Percentiles rank a stretch among this genome's conserved stretches.
phyloP scores from a whole-genome alignment of 768 basidiomycete genomes.

The Coprinopsis strossmayeri region DNA sequence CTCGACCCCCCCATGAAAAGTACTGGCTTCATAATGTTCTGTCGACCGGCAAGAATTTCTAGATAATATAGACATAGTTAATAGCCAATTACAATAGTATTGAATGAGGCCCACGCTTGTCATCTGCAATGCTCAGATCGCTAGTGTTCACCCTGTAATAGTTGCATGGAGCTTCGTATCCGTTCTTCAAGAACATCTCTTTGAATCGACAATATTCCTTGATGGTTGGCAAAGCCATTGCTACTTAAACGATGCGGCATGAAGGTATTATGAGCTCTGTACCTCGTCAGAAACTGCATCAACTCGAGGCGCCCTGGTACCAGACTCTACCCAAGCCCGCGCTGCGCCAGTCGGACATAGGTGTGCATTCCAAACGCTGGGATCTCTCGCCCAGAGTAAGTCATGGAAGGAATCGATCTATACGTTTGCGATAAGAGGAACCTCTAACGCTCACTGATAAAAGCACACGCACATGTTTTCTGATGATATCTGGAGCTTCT shows the following conservation, averaged over 20 bases:
- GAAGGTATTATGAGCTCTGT: background rate
- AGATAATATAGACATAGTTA: background rate
- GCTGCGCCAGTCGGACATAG: background rate
- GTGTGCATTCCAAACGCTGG: background rate
- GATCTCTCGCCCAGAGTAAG: background rate
- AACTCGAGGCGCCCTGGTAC: background rate
- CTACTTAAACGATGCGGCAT: background rate
- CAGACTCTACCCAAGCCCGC: background rate
- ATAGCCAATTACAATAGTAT: background rate
- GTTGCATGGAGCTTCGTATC: background rate
- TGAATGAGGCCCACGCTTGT: background rate
- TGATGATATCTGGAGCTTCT: background rate
- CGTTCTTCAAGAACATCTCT: background rate
- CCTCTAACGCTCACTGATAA: too few relatives aligned
- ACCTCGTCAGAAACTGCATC: background rate
- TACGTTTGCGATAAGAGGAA: background rate
- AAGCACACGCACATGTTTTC: background rate
- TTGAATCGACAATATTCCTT: background rate
- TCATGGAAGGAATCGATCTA: conserved; percentile 6
- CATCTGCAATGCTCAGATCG: background rate
- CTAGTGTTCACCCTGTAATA: background rate
- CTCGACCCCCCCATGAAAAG: background rate
- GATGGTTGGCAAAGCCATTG: background rate
- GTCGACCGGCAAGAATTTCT: background rate
- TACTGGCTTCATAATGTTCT: conserved; percentile 6